Base-by-base conservation (phyloP, 768 basidiomycete genomes). In the Arthromyces matolae region DNA sequence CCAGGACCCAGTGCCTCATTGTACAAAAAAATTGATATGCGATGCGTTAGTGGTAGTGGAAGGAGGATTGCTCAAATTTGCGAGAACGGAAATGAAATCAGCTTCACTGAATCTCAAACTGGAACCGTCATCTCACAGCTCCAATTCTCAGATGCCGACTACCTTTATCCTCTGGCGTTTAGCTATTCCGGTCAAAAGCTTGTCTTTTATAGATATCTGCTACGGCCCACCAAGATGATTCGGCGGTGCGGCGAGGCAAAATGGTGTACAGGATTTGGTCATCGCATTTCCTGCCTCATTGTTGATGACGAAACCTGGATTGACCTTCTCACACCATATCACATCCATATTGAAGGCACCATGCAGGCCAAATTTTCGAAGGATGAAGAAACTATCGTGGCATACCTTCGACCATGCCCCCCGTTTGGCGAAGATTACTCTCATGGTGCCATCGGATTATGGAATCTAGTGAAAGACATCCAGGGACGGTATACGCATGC, bases 131-230 rank as follows among this genome's bases (percentile, higher is more conserved):
- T 51, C 28, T 43, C 3, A 13, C 23, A 18, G 16, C 13, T 29
- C 16, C 12, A 5, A n/a, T 43, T 49, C 22, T 9, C 13, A 0
- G 9, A 49, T 6, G 22, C 34, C 2, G 10, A 28, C n/a, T 5
- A 6, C 32, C 29, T 49, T n/a, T 18, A 22, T 43, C 27, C 31
- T 14, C 34, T 42, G 13, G 22, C 25, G 13, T 46, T 46, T 27
- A 51, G 50, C 25, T 2, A 46, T 28, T 41, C 50, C 8, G 50
- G 50, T 8, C 20, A 42, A 18, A 51, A 42, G 24, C 32, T 51
- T 37, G 22, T 36, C 23, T n/a, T 44, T 14, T 27, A 8, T 12
- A 35, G 13, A n/a, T 8, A 27, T 16, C 13, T 1, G 18, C 36
- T n/a, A n/a, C n/a, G n/a, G n/a, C n/a, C n/a, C n/a, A n/a, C n/a